Conservation (phyloP, 495 filamentous ascomycete species). For the Penicillium simplicissimum region DNA sequence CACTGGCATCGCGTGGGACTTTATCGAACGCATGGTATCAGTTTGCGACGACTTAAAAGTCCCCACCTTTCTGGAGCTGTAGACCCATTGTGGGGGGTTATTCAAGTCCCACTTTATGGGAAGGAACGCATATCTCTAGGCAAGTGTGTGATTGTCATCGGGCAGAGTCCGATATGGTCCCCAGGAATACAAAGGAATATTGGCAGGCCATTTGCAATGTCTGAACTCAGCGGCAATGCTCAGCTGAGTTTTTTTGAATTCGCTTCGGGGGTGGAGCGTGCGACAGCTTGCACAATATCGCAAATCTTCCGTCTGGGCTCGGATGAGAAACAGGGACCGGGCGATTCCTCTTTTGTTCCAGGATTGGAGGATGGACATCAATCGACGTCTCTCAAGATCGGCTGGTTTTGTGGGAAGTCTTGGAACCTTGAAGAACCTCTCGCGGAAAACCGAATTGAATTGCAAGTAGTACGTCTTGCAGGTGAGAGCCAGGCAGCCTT, state of each 20-base stretch:
- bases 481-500: neutral
- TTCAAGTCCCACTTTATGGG: too few relatives aligned
- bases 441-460: neutral
- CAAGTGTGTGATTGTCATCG: too few relatives aligned
- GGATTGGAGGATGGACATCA: too few relatives aligned
- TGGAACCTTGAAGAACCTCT: neutral
- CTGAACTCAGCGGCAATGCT: neutral
- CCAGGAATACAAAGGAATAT: too few relatives aligned
- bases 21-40: too few relatives aligned
- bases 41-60: too few relatives aligned
- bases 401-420: too few relatives aligned
- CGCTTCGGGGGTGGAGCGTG: neutral
- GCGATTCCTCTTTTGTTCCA: neutral
- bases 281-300: neutral
- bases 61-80: neutral
- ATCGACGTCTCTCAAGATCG: too few relatives aligned
- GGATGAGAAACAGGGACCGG: neutral
- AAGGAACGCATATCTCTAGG: too few relatives aligned
- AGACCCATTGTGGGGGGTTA: neutral
- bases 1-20: too few relatives aligned
- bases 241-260: neutral
- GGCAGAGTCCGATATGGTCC: too few relatives aligned
- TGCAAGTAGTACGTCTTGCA: neutral
- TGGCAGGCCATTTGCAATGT: neutral
- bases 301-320: neutral